These are phyloP conservation scores for Aspergillus brunneoviolaceus DNA, from an alignment of 2,329 filamentous ascomycete species.

Conservation along the genomic window DNA sequence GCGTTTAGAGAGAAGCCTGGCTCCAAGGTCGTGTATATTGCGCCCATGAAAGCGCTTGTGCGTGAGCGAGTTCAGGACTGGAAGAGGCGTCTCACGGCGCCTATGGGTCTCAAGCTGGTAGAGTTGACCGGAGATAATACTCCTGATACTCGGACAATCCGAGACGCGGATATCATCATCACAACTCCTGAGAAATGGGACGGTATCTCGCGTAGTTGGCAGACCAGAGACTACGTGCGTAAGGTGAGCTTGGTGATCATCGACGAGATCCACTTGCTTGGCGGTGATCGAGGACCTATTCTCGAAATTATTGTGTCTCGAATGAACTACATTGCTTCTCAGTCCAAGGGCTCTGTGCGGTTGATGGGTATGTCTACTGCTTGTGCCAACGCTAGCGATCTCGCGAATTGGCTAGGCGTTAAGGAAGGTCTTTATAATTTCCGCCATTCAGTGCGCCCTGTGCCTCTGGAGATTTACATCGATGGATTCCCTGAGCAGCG, in stretches of 20 bases:
- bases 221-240: conserved; percentile 92
- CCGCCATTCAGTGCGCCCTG: conserved; percentile 91
- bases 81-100: conserved; percentile 74
- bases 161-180: conserved; percentile 95
- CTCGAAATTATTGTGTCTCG: conserved; percentile 89
- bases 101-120: conserved; percentile 85
- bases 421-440: conserved; percentile 97
- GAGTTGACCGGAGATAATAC: conserved; percentile 98
- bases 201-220: conserved; percentile 98
- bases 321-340: conserved; percentile 98
- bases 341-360: conserved; percentile 84
- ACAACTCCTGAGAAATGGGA: conserved; percentile 99
- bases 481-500: conserved; percentile 94
- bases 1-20: conserved; percentile 91
- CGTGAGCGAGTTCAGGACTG: conserved; percentile 96
- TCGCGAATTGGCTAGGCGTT: conserved; percentile 95
- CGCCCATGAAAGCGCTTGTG: conserved; percentile 98
- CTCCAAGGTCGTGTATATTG: conserved; percentile 98
- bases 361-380: conserved; percentile 99
- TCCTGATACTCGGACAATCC: conserved; percentile 91
- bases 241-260: conserved; percentile 97
- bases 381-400: conserved; percentile 89
- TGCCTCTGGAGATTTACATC: conserved; percentile 93
- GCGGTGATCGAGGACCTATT: conserved; percentile 94
- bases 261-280: conserved; percentile 96